Conservation (phyloP, 2,329 filamentous ascomycete species). For the Xylaria sp. region DNA sequence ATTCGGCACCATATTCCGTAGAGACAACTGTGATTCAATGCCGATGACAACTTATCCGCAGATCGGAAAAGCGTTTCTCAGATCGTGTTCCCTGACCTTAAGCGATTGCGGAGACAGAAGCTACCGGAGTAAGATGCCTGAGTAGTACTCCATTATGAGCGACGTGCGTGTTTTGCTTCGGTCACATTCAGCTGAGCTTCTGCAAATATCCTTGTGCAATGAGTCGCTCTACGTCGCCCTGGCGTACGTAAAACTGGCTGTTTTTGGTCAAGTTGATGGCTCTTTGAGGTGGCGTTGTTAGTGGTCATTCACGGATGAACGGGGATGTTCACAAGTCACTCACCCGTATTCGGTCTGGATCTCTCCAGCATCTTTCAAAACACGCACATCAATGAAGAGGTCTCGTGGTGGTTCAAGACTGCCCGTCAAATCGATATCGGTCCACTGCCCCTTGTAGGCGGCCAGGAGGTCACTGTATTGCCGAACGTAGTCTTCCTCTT, state of each 20-base stretch:
- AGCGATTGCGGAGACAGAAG: background rate
- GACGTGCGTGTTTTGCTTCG: background rate
- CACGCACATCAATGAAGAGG: constrained; percentile 92
- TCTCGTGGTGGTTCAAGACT: constrained; percentile 91
- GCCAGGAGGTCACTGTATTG: constrained; percentile 87
- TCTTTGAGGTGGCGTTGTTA: constrained; percentile 41
- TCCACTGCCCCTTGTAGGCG: constrained; percentile 98
- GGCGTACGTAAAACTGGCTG: constrained; percentile 93
- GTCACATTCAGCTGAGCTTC: constrained; percentile 63
- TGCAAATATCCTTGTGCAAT: constrained; percentile 95
- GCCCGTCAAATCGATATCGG: constrained; percentile 91
- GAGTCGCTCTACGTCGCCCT: constrained; percentile 89
- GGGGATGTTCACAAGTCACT: constrained; percentile 28
- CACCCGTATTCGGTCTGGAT: constrained; percentile 99
- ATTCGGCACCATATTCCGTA: background rate
- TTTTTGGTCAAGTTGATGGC: constrained; percentile 96
- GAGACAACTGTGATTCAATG: background rate
- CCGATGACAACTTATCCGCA: background rate
- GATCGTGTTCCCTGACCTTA: background rate
- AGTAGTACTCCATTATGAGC: background rate
- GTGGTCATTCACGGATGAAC: constrained; percentile 11
- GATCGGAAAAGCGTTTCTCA: background rate
- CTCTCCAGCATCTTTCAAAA: constrained; percentile 93
- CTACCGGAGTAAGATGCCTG: background rate
- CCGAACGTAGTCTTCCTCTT: constrained; percentile 93